phyloP scores from a whole-genome alignment of 495 filamentous ascomycete genomes.

The Penicillium canescens region DNA sequence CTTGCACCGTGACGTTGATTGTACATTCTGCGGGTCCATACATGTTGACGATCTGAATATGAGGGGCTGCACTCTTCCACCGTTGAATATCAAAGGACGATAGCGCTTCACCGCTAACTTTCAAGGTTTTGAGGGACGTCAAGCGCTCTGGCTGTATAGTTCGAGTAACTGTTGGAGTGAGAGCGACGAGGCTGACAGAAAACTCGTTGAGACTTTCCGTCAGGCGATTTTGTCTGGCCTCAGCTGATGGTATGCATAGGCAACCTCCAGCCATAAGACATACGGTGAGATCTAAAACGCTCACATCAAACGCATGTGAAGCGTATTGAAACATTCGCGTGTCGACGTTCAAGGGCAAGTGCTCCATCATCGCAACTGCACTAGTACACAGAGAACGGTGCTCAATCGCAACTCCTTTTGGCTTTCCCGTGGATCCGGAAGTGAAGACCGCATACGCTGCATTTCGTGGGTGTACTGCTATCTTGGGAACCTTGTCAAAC shows the following conservation, averaged over 20 bases:
- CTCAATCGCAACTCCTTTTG: slow-evolving; percentile 34
- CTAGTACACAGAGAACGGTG: background rate
- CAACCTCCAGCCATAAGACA: slow-evolving; percentile 33
- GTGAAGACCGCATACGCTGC: slow-evolving; percentile 54
- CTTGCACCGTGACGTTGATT: slow-evolving; percentile 9
- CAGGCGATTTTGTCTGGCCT: background rate
- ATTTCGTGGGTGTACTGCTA: slow-evolving; percentile 3
- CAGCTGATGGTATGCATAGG: slow-evolving; percentile 28
- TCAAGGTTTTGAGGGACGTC: background rate
- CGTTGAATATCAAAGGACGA: background rate
- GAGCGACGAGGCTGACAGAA: background rate
- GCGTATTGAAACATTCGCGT: slow-evolving; percentile 57
- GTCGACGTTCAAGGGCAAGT: background rate
- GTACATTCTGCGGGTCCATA: background rate
- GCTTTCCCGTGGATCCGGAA: slow-evolving; percentile 48
- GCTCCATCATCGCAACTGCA: background rate
- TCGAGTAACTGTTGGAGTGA: background rate
- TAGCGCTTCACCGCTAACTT: background rate
- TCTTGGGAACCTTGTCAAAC: slow-evolving; percentile 13
- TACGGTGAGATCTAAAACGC: slow-evolving; percentile 28
- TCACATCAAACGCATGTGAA: slow-evolving; percentile 34
- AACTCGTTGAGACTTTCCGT: background rate
- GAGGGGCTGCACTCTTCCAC: background rate
- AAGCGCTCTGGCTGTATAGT: background rate
- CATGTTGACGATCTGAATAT: background rate